Evolutionary conservation across 164 flowering plant species (phyloP), one percentile per base, ranked within the genome.

Genomic region (grape (Vitis vinifera)): DNA sequence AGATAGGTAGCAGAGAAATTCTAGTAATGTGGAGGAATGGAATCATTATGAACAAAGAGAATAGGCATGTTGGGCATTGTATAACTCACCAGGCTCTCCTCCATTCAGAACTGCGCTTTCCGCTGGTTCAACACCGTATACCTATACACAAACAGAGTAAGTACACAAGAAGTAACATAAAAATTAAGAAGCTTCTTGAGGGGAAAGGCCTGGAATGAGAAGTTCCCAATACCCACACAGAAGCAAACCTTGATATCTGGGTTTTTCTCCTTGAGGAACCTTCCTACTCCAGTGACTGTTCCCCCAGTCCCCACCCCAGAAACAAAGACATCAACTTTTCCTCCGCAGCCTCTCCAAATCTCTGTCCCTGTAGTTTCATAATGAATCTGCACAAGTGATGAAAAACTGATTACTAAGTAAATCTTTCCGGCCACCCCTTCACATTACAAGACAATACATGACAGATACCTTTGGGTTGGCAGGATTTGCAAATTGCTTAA

Each of bases 101-200:
- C 98, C 98, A 63, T 85, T 77, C 1, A 93, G 75, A 55, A 93
- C 78, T 27, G 93, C 75, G 76, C 97, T 93, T 81, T 93, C 98
- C 68, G 71, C 82, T 59, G 97, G 98, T 74, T 93, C 98, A 11
- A 93, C 84, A 14, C 90, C 98, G 71, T 81, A 86, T 12, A 91
- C 66, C 98, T 92, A 61, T 23, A 23, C 27, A 23, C 7, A 31
- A 31, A 0, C 8, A 31, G 44, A 31, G 44, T 4, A 31, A 31
- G 0, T 6, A 4, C 7, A 31, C 0, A 31, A 4, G 44, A 31
- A 31, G 44, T 31, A 4, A 31, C 44, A 31, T 31, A 6, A 31
- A 23, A 31, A 31, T 31, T 31, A 31, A 31, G 44, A 31, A 31
- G 44, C 44, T 31, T 31, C 44, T 31, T 31, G 7, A 31, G 44